Conservation (phyloP, 257 asterid species). For the Phtheirospermum japonicum region DNA sequence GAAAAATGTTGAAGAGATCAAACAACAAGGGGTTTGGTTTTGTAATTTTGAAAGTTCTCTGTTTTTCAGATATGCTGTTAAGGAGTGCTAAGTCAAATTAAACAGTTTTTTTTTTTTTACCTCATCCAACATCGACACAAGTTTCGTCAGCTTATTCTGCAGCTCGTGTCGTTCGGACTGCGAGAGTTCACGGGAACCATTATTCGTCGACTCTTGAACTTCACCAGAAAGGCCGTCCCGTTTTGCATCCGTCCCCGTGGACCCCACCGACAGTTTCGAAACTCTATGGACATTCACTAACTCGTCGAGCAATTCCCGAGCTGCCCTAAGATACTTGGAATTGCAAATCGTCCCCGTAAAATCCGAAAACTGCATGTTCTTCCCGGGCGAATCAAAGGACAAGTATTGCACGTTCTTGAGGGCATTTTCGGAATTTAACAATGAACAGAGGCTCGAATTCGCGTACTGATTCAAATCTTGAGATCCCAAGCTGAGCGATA, state of each 20-base stretch:
- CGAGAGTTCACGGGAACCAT: conserved; percentile 39
- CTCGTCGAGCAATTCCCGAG: conserved; percentile 63
- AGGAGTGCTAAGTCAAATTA: too few relatives aligned
- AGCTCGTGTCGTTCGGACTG: conserved; percentile 50
- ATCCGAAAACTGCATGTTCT: conserved; percentile 23
- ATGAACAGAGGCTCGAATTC: conserved; percentile 37
- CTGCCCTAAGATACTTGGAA: conserved; percentile 60
- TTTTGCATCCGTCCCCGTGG: conserved; percentile 34
- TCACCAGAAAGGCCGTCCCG: conserved; percentile 33
- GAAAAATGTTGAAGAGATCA: too few relatives aligned
- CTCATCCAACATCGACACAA: conserved; percentile 62
- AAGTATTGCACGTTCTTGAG: conserved; percentile 46
- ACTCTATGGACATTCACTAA: conserved; percentile 48
- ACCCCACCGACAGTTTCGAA: conserved; percentile 30
- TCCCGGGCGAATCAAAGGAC: conserved; percentile 48
- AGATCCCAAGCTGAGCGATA: conserved; percentile 69
- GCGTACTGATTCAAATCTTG: conserved; percentile 47
- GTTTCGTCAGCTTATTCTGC: conserved; percentile 58
- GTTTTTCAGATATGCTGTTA: too few relatives aligned
- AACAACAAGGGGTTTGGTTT: too few relatives aligned
- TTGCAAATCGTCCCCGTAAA: conserved; percentile 31
- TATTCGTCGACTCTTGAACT: conserved; percentile 30
- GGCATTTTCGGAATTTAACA: conserved; percentile 36
- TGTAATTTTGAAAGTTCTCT: too few relatives aligned
- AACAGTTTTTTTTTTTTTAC: conserved; percentile 26